Base-by-base conservation (phyloP, 108 stramenopile species). In the Cyclotella baltica region DNA sequence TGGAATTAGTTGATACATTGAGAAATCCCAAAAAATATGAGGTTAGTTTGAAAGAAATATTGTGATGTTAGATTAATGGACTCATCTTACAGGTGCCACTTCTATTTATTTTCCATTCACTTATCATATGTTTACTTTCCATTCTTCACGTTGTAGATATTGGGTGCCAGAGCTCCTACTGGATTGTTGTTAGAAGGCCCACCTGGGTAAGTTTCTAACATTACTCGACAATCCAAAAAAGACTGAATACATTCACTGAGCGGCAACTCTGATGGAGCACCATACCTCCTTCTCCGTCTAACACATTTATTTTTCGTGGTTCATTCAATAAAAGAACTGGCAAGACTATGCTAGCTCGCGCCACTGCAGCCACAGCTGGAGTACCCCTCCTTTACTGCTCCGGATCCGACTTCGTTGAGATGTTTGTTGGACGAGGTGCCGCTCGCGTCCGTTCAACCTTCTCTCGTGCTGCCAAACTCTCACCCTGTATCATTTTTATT, bases 401-500 rank as follows among this genome's bases (percentile, higher is more conserved):
- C 53, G 97, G 93, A 19, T 86, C 83, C 23, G 90, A 93, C 68
- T 94, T 98, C 67, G 87, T 90, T 15, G 89, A 92, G 77, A 89
- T 93, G 88, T 96, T 85, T 72, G 98, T 98, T 4, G 98, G 98
- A 16, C 82, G 93, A 10, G 97, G 98, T 18, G 98, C 98, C 11
- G 95, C 94, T 0, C 78, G 97, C 23, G 96, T 99, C 22, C 85
- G 97, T 8, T 88, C 92, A 31, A 85, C 97, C 15, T 99, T 99
- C 58, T 36, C 67, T 15, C 75, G 81, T 22, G 92, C 91, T 18
- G 79, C 36, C 2, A 86, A 88, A 74, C 55, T 90, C 63, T 56
- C 89, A 15, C 91, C 92, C 0, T 90, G 92, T 47, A 93, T 95
- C 36, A 90, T 95, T 33, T 97, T 95, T 67, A 89, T 97, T 66